These are phyloP conservation scores for Annulohypoxylon moriforme DNA, from an alignment of 495 filamentous ascomycete genomes.

Conservation along the genomic window DNA sequence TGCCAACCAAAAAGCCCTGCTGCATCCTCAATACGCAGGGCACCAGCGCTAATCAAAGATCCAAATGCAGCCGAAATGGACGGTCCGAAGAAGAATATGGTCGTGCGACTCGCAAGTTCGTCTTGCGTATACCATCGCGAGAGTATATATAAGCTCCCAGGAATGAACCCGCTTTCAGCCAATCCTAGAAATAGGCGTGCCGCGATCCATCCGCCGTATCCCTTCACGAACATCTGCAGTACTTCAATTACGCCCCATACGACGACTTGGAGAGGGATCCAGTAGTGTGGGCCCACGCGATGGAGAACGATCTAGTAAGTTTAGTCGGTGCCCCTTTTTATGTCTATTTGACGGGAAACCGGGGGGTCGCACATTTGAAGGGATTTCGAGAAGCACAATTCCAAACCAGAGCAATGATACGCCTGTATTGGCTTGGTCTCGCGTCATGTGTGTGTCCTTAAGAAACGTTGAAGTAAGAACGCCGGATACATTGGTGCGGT, in stretches of 20 bases:
- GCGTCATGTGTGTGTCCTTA: constrained; percentile 28
- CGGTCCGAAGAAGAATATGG: constrained; percentile 30
- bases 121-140: constrained; percentile 39
- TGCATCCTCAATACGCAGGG: constrained; percentile 26
- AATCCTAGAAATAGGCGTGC: constrained; percentile 30
- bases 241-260: constrained; percentile 34
- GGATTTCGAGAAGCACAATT: constrained; percentile 31
- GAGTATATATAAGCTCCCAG: constrained; percentile 30
- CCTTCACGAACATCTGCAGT: constrained; percentile 29
- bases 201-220: constrained; percentile 33
- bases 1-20: constrained; percentile 30
- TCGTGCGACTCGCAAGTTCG: constrained; percentile 36
- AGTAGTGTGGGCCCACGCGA: constrained; percentile 32
- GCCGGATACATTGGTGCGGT: constrained; percentile 35
- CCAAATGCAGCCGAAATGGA: constrained; percentile 32
- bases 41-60: constrained; percentile 30
- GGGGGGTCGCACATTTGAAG: constrained; percentile 16
- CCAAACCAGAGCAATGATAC: constrained; percentile 36
- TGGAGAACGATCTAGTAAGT: constrained; percentile 23
- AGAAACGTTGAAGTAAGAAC: constrained; percentile 33
- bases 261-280: constrained; percentile 33
- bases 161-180: constrained; percentile 32
- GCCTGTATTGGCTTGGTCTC: constrained; percentile 32
- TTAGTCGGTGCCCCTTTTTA: neutral
- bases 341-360: neutral